Evolutionary conservation across 2,329 filamentous ascomycete species (phyloP).

Genomic region (Alternaria sp.): DNA sequence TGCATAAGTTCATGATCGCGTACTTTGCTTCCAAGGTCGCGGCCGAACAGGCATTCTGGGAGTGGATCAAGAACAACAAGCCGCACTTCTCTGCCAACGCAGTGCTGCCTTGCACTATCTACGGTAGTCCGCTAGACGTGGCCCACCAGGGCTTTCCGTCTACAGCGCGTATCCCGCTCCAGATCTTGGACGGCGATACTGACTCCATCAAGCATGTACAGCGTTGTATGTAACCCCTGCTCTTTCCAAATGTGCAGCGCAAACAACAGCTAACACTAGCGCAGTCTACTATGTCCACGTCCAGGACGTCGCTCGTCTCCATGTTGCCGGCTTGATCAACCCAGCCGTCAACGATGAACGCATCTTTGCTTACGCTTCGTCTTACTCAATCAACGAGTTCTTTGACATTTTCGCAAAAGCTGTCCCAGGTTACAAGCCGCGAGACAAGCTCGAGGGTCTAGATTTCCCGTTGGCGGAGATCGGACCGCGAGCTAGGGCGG

Average conservation of each 20-base stretch:
- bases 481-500: conserved; percentile 5
- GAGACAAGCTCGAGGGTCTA: conserved; percentile 10
- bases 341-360: conserved; percentile 19
- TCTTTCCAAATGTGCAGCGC: background rate
- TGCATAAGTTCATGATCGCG: conserved; percentile 25
- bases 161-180: conserved; percentile 12
- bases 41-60: conserved; percentile 52
- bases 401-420: conserved; percentile 13
- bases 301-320: conserved; percentile 26
- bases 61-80: conserved; percentile 49
- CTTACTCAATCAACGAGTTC: conserved; percentile 17
- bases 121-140: conserved; percentile 16
- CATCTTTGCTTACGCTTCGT: conserved; percentile 17
- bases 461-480: conserved; percentile 15
- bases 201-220: conserved; percentile 18
- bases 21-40: conserved; percentile 55
- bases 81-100: conserved; percentile 51
- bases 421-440: conserved; percentile 1
- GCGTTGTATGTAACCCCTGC: conserved; percentile 9
- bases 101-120: conserved; percentile 18
- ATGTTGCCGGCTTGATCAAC: conserved; percentile 23
- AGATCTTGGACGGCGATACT: conserved; percentile 17
- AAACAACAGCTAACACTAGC: conserved; percentile 3
- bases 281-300: conserved; percentile 24
- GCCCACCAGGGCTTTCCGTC: conserved; percentile 21